These are phyloP conservation scores for Arthrobotrys sinensis DNA, from an alignment of 2,329 filamentous ascomycete species.

Conservation along the genomic window DNA sequence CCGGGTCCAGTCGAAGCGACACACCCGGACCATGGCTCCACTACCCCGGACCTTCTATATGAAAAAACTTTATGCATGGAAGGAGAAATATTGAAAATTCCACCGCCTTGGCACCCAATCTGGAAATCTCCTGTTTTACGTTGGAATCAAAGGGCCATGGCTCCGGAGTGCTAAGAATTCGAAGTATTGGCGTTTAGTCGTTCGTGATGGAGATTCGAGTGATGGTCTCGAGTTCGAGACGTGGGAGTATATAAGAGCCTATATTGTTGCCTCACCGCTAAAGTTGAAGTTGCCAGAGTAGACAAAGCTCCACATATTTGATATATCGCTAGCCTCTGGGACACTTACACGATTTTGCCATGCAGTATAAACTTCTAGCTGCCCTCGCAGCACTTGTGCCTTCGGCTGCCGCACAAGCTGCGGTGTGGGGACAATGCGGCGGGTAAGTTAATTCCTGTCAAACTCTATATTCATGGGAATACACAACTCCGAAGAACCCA, in stretches of 20 bases:
- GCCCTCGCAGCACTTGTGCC: slow-evolving; percentile 20
- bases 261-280: no score
- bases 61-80: neutral
- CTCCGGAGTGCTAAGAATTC: neutral
- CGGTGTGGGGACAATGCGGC: slow-evolving; percentile 34
- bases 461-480: neutral
- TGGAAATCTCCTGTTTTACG: neutral
- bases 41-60: neutral
- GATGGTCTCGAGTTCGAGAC: no score
- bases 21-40: neutral
- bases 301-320: no score
- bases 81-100: neutral
- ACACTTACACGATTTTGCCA: neutral
- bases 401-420: slow-evolving; percentile 7
- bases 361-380: slow-evolving; percentile 11
- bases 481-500: neutral
- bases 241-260: no score
- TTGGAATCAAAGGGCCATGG: slow-evolving; percentile 6
- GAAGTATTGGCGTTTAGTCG: no score
- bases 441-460: slow-evolving; percentile 16
- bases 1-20: neutral
- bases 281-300: no score
- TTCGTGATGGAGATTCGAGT: no score
- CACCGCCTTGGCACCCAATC: slow-evolving; percentile 6
- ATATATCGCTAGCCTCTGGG: no score